Conservation (phyloP, 768 basidiomycete genomes). For the Mycena alexandri region DNA sequence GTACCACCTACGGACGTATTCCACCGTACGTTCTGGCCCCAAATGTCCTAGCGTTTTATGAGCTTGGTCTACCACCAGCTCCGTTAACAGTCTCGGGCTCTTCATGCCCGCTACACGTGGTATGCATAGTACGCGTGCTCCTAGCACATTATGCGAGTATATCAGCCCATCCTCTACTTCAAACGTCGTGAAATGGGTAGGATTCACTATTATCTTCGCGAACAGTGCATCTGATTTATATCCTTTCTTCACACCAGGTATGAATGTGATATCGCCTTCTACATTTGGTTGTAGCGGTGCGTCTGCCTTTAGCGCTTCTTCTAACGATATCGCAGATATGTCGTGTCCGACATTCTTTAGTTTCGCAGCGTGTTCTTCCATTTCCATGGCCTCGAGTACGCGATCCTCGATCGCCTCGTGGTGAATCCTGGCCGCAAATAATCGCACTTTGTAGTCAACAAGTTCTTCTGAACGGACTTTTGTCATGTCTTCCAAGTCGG, state of each 20-base stretch:
- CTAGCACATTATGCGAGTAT: not conserved
- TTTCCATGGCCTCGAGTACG: not conserved
- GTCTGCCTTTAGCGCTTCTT: not conserved
- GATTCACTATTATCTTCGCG: not conserved
- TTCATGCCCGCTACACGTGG: not conserved
- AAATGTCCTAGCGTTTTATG: too few species aligned
- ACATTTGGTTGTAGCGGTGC: not conserved
- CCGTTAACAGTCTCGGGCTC: not conserved
- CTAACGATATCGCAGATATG: not conserved
- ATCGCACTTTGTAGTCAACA: not conserved
- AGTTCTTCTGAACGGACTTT: not conserved
- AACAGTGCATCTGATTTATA: not conserved
- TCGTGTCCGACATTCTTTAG: not conserved
- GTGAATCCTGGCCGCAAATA: not conserved
- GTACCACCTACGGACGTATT: conserved; percentile 41
- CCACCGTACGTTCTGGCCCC: conserved; percentile 38
- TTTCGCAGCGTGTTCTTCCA: not conserved
- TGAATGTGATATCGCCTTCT: not conserved
- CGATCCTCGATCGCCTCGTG: not conserved
- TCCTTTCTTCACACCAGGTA: not conserved
- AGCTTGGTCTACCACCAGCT: not conserved
- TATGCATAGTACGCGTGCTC: not conserved
- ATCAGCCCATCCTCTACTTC: not conserved
- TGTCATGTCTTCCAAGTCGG: conserved; percentile 1
- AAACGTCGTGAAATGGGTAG: not conserved